Evolutionary conservation across 2,329 filamentous ascomycete species (phyloP), one percentile per base, ranked within the genome.

Genomic region (Aureobasidium melanogenum): DNA sequence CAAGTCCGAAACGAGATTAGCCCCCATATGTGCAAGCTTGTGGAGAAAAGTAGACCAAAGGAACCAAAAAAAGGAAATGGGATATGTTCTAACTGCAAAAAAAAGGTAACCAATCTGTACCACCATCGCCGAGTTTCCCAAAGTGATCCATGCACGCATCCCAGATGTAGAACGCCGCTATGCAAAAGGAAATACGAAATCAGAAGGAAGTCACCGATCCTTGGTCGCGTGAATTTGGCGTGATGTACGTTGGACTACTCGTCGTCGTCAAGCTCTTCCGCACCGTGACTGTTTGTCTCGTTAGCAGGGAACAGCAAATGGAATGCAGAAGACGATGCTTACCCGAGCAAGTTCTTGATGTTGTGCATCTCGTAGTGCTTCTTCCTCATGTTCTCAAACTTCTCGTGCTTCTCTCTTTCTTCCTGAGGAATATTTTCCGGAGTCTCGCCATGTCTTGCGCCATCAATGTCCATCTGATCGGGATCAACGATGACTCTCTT

Each of bases 311-410:
- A 22, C 3, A 19, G 10, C 9, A 9, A 3, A 41, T n/a, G 12
- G 8, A 1, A 41, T 19, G 7, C 1, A 47, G 22, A 7, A 5
- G 15, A n/a, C 34, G 28, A 30, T 22, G 76, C 80, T 66, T 74
- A 87, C 85, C 91, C 92, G 66, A 99, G 83, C 58, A 97, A 77
- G 70, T 87, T 84, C 69, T 94, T 96, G 62, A 97, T 91, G 71
- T 94, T 88, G 77, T 85, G 91, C 94, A 99, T 99, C 81, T 99
- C 94, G 76, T 99, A 99, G 76, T 99, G 94, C 79, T 87, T 93
- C 85, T 94, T 97, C 70, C 94, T 84, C 79, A 91, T 82, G 77
- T 89, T 82, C 77, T 97, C 92, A 73, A 99, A 99, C 72, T 88
- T 85, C 71, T 83, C 84, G 75, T 99, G 94, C 80, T 97, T 97